A percentile compares a stretch with the other conserved stretches of the same genome.
Evolutionary conservation across 2,329 filamentous ascomycete genomes (phyloP).

Genomic region (Diaporthe vaccinii): DNA sequence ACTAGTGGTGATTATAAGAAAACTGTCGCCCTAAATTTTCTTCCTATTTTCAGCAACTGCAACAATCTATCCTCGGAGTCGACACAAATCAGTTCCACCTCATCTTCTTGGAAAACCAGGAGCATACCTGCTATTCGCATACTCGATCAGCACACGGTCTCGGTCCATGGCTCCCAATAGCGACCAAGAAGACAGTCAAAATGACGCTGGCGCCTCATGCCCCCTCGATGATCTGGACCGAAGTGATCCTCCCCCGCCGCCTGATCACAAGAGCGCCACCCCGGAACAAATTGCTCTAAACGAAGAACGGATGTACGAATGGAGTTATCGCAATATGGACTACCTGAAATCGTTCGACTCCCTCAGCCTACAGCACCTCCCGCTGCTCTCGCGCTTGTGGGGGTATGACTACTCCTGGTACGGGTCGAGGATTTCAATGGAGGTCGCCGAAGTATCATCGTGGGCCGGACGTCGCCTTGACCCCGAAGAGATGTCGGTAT

Average conservation of each 20-base stretch:
- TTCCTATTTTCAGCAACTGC: neutral
- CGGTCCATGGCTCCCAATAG: neutral
- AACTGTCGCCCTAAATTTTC: neutral
- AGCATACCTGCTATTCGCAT: neutral
- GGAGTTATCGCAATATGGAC: neutral
- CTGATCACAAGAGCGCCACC: neutral
- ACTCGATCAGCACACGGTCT: neutral
- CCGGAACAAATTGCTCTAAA: neutral
- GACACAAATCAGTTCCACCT: too few species aligned
- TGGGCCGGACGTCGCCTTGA: slow-evolving; percentile 22
- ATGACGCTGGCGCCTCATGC: neutral
- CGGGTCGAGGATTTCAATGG: neutral
- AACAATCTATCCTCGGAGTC: neutral
- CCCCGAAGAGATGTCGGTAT: slow-evolving; percentile 9
- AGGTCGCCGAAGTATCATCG: neutral
- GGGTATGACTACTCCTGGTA: slow-evolving; percentile 19
- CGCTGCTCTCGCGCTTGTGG: slow-evolving; percentile 26
- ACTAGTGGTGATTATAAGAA: neutral
- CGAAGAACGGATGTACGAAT: neutral
- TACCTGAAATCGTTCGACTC: slow-evolving; percentile 17
- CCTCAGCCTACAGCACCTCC: neutral
- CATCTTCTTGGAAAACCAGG: too few species aligned
- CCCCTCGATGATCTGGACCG: neutral
- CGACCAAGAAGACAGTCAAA: neutral
- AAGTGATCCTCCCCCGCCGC: neutral